Evolutionary conservation across 2,329 filamentous ascomycete genomes (phyloP).

Genomic region (Fusarium transvaalense): DNA sequence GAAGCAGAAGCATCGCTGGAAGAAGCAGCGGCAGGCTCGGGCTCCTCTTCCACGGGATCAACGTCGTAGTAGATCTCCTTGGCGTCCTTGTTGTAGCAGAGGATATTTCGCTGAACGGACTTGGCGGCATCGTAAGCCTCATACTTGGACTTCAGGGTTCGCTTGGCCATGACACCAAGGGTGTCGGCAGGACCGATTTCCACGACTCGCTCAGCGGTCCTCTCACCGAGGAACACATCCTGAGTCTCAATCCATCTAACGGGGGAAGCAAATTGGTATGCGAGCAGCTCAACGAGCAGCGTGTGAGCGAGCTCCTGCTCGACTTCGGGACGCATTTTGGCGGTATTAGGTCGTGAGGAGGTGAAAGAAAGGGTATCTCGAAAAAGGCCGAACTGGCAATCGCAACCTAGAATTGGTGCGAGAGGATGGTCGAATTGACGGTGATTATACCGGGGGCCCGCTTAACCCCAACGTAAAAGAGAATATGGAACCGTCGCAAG

Average conservation of each 20-base stretch:
- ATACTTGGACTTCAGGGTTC: conserved; percentile 95
- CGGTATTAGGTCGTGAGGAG: conserved; percentile 46
- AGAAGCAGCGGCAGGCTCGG: conserved; percentile 69
- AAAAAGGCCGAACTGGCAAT: conserved; percentile 47
- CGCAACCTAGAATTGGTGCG: conserved; percentile 46
- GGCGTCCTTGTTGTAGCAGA: conserved; percentile 99
- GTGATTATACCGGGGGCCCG: conserved; percentile 45
- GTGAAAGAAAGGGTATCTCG: conserved; percentile 50
- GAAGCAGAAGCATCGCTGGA: conserved; percentile 61
- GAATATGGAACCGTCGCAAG: conserved; percentile 44
- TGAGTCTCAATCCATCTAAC: conserved; percentile 99
- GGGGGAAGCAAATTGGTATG: conserved; percentile 98
- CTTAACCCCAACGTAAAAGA: conserved; percentile 46
- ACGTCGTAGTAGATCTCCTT: conserved; percentile 99
- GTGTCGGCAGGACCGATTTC: conserved; percentile 98
- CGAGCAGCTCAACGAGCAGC: conserved; percentile 96
- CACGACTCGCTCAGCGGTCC: conserved; percentile 95
- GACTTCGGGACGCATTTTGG: conserved; percentile 94
- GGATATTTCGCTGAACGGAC: conserved; percentile 94
- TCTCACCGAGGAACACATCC: conserved; percentile 98
- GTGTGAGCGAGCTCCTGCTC: conserved; percentile 99
- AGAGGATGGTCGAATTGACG: conserved; percentile 38
- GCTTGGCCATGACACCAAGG: conserved; percentile 95
- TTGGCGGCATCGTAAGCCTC: conserved; percentile 98
- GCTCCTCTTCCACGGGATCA: conserved; percentile 92